Evolutionary conservation across 2,329 filamentous ascomycete species (phyloP), one percentile per base, ranked within the genome.

Genomic region (Madurella mycetomatis): DNA sequence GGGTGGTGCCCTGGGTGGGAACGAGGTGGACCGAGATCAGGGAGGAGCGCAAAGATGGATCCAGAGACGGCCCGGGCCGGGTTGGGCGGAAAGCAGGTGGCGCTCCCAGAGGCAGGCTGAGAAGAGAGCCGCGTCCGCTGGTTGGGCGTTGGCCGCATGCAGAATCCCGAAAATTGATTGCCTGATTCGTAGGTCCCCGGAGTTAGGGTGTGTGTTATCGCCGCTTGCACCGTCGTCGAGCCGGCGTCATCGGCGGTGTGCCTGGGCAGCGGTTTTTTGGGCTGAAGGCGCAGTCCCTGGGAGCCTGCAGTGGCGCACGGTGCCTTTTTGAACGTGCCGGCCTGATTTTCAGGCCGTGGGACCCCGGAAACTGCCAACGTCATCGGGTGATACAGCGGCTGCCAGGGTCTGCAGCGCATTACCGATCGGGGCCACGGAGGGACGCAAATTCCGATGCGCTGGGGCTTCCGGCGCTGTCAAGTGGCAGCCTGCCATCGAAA

Each of bases 361-460:
- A 11, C 43, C 46, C 46, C 5, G 34, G 17, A 39, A 39, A 13
- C 13, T 7, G 17, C 46, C 47, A 53, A 52, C 55, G 58, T 58
- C 58, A 60, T 60, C 49, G 42, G 47, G 16, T 13, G 12, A 17
- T 47, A 43, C 44, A 49, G 54, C 40, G 51, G 46, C 42, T 34
- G 32, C 15, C 41, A 53, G 39, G 18, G 44, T 4, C 34, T 37
- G 13, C 34, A 37, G 34, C 4, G 34, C 30, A 41, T 47, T 15
- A 41, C 32, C 16, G 32, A 34, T 57, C 60, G 58, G 62, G 32
- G 9, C 53, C n/a, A 41, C 62, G 62, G 62, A 58, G 46, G 16
- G 60, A 61, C 57, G 59, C 55, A 59, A 61, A 61, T 42, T 61
- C 62, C 62, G 62, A 55, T 32, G 48, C 30, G 48, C 32, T 34